phyloP scores from a whole-genome alignment of 306 rosid species.

The Fagus crenata region DNA sequence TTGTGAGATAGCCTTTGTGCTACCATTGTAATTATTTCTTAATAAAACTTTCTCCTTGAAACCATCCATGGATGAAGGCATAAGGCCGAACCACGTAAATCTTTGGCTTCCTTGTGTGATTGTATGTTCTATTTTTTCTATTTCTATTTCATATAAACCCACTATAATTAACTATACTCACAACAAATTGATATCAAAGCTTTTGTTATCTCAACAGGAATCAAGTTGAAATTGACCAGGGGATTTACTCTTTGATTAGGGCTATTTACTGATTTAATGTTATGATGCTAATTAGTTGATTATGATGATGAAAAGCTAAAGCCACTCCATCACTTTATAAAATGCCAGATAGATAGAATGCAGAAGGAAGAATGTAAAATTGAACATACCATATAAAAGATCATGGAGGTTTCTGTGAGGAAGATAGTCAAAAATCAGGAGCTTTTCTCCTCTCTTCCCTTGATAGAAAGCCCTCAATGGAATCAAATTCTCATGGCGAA shows the following conservation, averaged over 20 bases:
- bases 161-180: too few species aligned
- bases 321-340: conserved; percentile 5
- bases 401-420: conserved; percentile 77
- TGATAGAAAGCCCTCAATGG: conserved; percentile 96
- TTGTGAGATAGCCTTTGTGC: too few species aligned
- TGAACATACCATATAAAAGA: conserved; percentile 75
- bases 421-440: conserved; percentile 81
- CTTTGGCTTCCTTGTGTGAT: too few species aligned
- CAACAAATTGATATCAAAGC: too few species aligned
- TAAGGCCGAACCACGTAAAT: too few species aligned
- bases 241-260: background rate
- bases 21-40: too few species aligned
- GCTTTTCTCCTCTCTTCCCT: conserved; percentile 96
- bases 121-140: too few species aligned
- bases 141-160: too few species aligned
- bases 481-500: conserved; percentile 91
- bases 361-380: background rate
- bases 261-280: background rate
- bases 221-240: too few species aligned
- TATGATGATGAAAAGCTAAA: conserved; percentile 6
- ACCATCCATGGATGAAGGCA: too few species aligned
- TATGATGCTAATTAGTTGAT: background rate
- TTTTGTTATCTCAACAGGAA: too few species aligned
- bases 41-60: too few species aligned
- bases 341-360: conserved; percentile 6